Conservation (phyloP, 176 grass and related monocot genomes). For the Areca catechu region DNA sequence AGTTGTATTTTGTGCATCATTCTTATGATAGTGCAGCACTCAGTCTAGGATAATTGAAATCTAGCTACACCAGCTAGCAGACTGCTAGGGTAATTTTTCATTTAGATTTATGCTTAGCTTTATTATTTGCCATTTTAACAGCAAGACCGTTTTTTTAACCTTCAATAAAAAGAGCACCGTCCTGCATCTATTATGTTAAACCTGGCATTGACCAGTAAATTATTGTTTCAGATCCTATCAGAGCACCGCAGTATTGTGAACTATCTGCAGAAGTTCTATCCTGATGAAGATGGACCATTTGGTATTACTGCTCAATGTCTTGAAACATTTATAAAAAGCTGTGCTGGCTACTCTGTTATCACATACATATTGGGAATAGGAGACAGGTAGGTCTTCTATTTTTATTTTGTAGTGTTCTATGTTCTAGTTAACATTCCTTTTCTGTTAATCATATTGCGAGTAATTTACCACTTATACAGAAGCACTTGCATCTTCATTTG, state of each 20-base stretch:
- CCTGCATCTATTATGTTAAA: not conserved
- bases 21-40: too few relatives aligned
- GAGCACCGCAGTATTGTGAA: slow-evolving; percentile 88
- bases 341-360: slow-evolving; percentile 90
- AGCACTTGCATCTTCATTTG: too few relatives aligned
- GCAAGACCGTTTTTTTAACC: too few relatives aligned
- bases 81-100: too few relatives aligned
- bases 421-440: not conserved
- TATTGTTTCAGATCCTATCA: slow-evolving; percentile 62
- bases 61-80: too few relatives aligned
- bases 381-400: slow-evolving; percentile 51
- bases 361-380: slow-evolving; percentile 96
- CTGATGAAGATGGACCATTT: slow-evolving; percentile 76
- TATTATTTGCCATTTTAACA: too few relatives aligned
- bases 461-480: too few relatives aligned
- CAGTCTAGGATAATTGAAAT: too few relatives aligned
- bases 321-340: slow-evolving; percentile 88
- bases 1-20: too few relatives aligned
- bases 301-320: slow-evolving; percentile 90
- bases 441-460: not conserved
- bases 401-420: not conserved
- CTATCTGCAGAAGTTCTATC: slow-evolving; percentile 80
- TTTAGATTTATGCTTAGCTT: too few relatives aligned
- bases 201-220: too few relatives aligned
- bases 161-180: too few relatives aligned